Evolutionary conservation across 345 rosid genomes (phyloP).

Genomic region (Balakata baccata): DNA sequence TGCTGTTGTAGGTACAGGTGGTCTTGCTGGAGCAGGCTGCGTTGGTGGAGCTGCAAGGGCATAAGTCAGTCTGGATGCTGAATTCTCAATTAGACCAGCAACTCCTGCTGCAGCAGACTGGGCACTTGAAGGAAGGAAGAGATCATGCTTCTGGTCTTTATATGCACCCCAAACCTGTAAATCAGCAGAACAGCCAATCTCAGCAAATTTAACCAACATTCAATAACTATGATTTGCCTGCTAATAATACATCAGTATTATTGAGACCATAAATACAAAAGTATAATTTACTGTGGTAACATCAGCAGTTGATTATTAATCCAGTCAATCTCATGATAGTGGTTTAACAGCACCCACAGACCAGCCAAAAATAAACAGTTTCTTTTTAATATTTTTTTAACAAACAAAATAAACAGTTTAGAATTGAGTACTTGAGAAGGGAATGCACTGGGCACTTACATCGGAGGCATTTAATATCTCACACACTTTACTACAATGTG

Average conservation of each 20-base stretch:
- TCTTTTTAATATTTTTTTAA: no score
- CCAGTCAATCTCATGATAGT: not conserved
- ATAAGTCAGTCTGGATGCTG: slow-evolving; percentile 70
- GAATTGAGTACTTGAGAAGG: not conserved
- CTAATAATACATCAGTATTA: not conserved
- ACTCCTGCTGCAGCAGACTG: slow-evolving; percentile 95
- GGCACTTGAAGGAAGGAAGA: slow-evolving; percentile 91
- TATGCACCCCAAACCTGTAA: slow-evolving; percentile 91
- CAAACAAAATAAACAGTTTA: not conserved
- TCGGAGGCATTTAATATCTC: slow-evolving; percentile 85
- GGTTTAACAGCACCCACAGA: no score
- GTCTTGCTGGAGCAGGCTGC: slow-evolving; percentile 36
- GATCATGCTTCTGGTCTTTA: slow-evolving; percentile 97
- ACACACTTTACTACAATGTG: slow-evolving; percentile 83
- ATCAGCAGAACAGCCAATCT: not conserved
- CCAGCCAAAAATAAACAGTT: not conserved
- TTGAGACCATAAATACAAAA: not conserved
- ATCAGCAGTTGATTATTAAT: not conserved
- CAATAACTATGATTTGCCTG: not conserved
- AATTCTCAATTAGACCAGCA: slow-evolving; percentile 89
- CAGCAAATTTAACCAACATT: not conserved
- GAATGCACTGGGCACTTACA: slow-evolving; percentile 46
- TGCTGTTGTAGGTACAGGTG: slow-evolving; percentile 22
- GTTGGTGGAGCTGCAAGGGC: slow-evolving; percentile 83
- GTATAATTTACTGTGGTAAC: not conserved